Evolutionary conservation across 352 stramenopile genomes (phyloP).

Genomic region (Phytophthora cajani): DNA sequence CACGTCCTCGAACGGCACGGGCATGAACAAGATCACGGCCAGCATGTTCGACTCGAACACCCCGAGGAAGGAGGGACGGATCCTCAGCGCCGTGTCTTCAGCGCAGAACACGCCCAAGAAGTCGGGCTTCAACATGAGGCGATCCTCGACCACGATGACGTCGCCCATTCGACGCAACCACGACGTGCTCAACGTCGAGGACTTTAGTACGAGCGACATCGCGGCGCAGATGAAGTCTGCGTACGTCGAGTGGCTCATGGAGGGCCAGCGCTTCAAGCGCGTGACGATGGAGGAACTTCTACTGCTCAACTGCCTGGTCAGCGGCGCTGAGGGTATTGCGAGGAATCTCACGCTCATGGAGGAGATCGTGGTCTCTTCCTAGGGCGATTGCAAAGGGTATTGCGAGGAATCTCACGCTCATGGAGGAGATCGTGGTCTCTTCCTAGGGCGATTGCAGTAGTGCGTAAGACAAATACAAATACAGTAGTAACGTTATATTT

Average conservation of each 20-base stretch:
- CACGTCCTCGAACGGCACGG: constrained; percentile 40
- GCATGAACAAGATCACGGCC: constrained; percentile 37
- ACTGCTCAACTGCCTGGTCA: constrained; percentile 85
- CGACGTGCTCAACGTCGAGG: constrained; percentile 83
- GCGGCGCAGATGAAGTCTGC: constrained; percentile 73
- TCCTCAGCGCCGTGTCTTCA: constrained; percentile 35
- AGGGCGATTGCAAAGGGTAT: constrained; percentile 56
- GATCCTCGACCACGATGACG: constrained; percentile 40
- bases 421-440: constrained; percentile 80
- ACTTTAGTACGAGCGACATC: constrained; percentile 79
- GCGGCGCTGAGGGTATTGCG: constrained; percentile 78
- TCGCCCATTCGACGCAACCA: constrained; percentile 80
- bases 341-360: constrained; percentile 75
- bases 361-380: constrained; percentile 76
- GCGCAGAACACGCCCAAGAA: constrained; percentile 40
- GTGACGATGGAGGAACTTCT: constrained; percentile 85
- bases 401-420: constrained; percentile 67
- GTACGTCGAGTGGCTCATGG: constrained; percentile 85
- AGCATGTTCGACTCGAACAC: constrained; percentile 54
- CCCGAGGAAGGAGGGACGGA: constrained; percentile 48
- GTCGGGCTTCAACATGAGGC: constrained; percentile 18
- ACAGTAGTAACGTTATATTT: constrained; percentile 12
- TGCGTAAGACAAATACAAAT: constrained; percentile 3
- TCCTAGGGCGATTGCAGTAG: constrained; percentile 39
- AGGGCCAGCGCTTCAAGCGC: constrained; percentile 72